Conservation (phyloP, 2,329 filamentous ascomycete genomes). For the Cladosporium oxysporum region DNA sequence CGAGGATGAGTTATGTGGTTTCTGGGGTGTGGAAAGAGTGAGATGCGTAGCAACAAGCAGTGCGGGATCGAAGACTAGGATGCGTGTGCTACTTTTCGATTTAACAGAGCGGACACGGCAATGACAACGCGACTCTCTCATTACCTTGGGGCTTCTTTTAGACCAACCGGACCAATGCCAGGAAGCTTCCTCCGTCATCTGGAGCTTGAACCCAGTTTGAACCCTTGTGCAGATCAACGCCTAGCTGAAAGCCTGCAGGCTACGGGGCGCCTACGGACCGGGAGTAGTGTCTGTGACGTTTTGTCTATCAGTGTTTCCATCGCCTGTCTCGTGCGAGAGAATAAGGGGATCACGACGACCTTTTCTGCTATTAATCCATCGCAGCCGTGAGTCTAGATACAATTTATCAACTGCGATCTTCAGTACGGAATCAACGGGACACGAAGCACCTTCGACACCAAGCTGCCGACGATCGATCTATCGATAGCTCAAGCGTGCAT, state of each 20-base stretch:
- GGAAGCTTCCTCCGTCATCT: slow-evolving; percentile 11
- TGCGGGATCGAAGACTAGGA: not conserved
- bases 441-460: not conserved
- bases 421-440: too few relatives aligned
- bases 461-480: slow-evolving; percentile 5
- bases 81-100: not conserved
- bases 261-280: slow-evolving; percentile 2
- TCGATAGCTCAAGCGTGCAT: slow-evolving; percentile 6
- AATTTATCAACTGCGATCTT: too few relatives aligned
- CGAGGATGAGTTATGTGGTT: not conserved
- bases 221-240: slow-evolving; percentile 6
- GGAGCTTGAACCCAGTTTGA: slow-evolving; percentile 2
- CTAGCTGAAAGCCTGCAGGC: slow-evolving; percentile 2
- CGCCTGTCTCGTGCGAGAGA: too few relatives aligned
- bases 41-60: not conserved
- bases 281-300: not conserved
- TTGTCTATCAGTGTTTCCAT: not conserved
- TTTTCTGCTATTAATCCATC: not conserved
- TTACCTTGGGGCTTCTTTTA: not conserved
- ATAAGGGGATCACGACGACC: too few relatives aligned
- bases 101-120: not conserved
- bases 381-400: not conserved
- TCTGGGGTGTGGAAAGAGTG: not conserved
- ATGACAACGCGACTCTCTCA: not conserved
- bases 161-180: not conserved